Conservation (phyloP, 805 yeast species). For the Suhomyces pyralidae region DNA sequence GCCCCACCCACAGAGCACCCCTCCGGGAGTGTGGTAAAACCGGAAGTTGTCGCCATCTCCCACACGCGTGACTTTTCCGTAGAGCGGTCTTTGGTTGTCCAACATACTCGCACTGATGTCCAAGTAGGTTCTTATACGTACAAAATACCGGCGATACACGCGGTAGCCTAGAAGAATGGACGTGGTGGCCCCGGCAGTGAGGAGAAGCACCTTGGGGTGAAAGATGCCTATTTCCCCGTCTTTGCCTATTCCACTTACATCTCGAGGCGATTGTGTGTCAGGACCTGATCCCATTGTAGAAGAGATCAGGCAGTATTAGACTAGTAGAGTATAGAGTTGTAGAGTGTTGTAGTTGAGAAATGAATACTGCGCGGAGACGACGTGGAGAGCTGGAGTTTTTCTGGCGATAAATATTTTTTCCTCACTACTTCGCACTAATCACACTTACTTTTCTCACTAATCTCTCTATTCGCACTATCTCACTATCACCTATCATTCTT, state of each 20-base stretch:
- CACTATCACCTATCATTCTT: neutral
- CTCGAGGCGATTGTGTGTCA: neutral
- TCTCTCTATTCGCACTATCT: no score
- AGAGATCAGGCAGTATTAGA: neutral
- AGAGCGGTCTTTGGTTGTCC: constrained; percentile 24
- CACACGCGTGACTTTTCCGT: constrained; percentile 81
- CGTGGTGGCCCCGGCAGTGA: constrained; percentile 34
- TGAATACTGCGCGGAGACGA: no score
- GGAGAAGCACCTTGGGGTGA: constrained; percentile 39
- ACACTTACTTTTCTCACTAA: no score
- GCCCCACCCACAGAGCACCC: constrained; percentile 86
- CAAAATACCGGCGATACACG: constrained; percentile 32
- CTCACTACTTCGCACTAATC: no score
- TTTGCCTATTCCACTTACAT: no score
- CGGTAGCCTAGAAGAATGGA: constrained; percentile 26
- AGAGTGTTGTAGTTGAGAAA: neutral
- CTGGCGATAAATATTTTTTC: no score
- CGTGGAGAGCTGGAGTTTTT: no score
- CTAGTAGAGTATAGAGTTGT: neutral
- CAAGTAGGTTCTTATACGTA: constrained; percentile 33
- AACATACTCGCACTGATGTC: constrained; percentile 37
- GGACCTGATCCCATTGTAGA: neutral
- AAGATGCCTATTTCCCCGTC: constrained; percentile 15
- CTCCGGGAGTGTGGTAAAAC: constrained; percentile 92
- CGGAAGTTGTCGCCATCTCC: constrained; percentile 97